Evolutionary conservation across 2,329 filamentous ascomycete species (phyloP), one percentile per base, ranked within the genome.

Genomic region (Trichophyton equinum): DNA sequence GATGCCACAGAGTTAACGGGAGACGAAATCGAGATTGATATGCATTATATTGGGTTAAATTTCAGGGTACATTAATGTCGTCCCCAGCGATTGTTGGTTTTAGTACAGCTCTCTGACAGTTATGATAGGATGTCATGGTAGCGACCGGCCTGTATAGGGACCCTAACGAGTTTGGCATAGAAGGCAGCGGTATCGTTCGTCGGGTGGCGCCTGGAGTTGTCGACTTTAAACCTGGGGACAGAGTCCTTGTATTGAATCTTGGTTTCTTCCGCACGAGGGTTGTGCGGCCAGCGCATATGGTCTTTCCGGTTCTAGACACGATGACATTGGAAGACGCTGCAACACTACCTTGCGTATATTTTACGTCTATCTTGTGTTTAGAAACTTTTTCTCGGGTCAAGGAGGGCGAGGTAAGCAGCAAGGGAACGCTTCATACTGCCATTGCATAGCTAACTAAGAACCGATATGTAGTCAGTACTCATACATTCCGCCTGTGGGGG

Each of bases 31-130:
- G 70, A 73, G 27, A 63, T 74, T 20, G 64, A 70, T 30, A 65
- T 70, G 58, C 72, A 72, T 53, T 68, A 69, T 1, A 63, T 65
- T 1, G 67, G 68, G 2, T 58, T 73, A 44, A 73, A 72, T 59
- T 70, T 70, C 60, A 68, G 38, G 36, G 44, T 47, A 47, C 44
- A 20, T 47, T 9, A 25, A 20, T 22, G 0, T 47, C 9, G 3
- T 20, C 11, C 44, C 44, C 4, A 38, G 8, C 9, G 3, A 4
- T 38, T 38, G 3, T 38, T 38, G 33, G 33, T 47, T 22, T 47
- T 47, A 15, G 3, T 25, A 25, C 20, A 22, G 18, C 20, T 22
- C 3, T 4, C 44, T 47, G 20, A 47, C 44, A 4, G 6, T 7
- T 1, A 20, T 47, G 0, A 13, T 47, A 47, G 44, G 51, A 56